Conservation (phyloP, 805 yeast genomes). For the Saturnispora kantuleensis region DNA sequence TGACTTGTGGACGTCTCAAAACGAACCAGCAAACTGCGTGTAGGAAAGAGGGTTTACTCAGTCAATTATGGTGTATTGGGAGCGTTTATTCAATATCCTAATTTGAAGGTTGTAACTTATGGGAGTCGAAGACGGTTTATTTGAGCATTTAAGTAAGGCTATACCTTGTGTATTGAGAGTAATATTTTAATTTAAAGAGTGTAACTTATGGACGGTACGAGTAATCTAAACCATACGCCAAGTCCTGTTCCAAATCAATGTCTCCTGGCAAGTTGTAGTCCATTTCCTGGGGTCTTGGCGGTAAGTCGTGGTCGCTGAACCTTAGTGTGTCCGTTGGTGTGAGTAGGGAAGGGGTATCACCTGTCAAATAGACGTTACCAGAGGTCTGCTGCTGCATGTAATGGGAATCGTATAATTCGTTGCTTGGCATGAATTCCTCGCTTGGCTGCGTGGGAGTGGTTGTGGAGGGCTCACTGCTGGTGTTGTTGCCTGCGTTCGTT, state of each 20-base stretch:
- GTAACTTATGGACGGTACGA: conserved; percentile 10
- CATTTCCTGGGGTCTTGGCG: conserved; percentile 56
- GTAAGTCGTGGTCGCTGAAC: conserved; percentile 39
- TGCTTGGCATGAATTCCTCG: conserved; percentile 1
- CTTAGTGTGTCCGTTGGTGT: conserved; percentile 36
- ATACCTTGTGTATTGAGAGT: no score
- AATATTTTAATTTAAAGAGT: no score
- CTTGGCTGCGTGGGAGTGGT: conserved; percentile 6
- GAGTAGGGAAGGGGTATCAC: conserved; percentile 19
- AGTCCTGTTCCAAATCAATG: conserved; percentile 50
- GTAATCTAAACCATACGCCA: conserved; percentile 58
- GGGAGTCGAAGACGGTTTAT: no score
- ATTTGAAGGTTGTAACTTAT: no score
- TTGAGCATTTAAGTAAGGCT: no score
- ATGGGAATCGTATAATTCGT: conserved; percentile 6
- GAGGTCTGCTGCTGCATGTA: conserved; percentile 18
- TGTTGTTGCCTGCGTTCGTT: background rate
- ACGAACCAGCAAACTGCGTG: no score
- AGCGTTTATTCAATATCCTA: no score
- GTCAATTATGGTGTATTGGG: no score
- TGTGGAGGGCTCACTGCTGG: conserved; percentile 6
- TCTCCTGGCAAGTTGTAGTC: conserved; percentile 18
- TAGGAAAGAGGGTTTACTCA: no score
- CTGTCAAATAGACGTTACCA: conserved; percentile 6
- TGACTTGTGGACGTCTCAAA: no score